Base-by-base conservation (phyloP, 257 asterid genomes). In the Nicotiana undulata region DNA sequence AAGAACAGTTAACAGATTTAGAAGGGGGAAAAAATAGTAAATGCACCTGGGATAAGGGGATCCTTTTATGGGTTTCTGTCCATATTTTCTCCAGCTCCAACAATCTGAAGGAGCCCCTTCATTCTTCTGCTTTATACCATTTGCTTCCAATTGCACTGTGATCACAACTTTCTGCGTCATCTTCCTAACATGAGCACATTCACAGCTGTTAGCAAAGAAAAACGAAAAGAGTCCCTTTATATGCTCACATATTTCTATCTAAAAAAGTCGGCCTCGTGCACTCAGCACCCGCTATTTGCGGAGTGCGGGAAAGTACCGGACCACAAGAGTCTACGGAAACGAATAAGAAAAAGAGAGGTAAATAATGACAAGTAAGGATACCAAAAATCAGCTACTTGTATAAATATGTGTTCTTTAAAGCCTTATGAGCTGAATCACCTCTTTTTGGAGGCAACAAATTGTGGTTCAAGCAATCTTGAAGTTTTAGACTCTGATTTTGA, bases 61-160 rank as follows among this genome's bases (percentile, higher is more conserved):
- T 60, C 94, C 94, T 89, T 92, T 92, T 60, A 92, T 92, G 87
- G 97, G 91, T 81, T 92, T 90, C 76, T 92, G 94, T 65, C 94
- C 92, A 91, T 91, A 91, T 85, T 91, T 91, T 84, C 95, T 89
- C 95, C 93, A 89, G 66, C 92, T 88, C 92, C 95, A 91, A 79
- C 92, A 81, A 85, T 91, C 95, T 76, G 88, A 85, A 58, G 93
- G 94, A 81, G 90, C 88, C 8, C 92, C 90, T 79, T 85, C 93
- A 82, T 82, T 88, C 84, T 85, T 91, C 75, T 89, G 89, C 63
- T 85, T 86, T 80, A 85, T 83, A n/a, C 29, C 86, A 76, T 82
- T 86, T 83, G 75, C 93, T 80, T 83, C 86, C 13, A 84, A 80
- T 81, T 91, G 91, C 85, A 90, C 96, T 77, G 86, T 80, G 60